These are phyloP conservation scores for Alisma plantagoaquatica DNA, from an alignment of 106 monocot genomes.

Conservation along the genomic window DNA sequence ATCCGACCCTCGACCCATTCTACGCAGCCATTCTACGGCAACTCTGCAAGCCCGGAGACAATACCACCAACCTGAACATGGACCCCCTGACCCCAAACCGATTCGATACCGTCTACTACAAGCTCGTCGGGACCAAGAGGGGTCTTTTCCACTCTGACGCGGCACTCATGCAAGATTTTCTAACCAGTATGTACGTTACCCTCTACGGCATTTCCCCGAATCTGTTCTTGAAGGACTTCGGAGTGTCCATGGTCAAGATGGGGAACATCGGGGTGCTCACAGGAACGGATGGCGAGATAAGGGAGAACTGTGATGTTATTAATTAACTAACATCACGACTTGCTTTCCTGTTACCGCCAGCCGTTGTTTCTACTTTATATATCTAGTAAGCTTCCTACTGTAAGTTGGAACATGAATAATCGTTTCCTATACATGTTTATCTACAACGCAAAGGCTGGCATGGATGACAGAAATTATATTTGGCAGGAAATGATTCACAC, in stretches of 20 bases:
- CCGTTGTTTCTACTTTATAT: too few species aligned
- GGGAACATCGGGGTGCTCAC: slow-evolving; percentile 28
- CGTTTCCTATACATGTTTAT: too few species aligned
- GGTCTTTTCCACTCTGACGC: slow-evolving; percentile 14
- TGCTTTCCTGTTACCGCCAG: too few species aligned
- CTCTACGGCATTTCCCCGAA: background rate
- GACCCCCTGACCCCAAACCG: slow-evolving; percentile 3
- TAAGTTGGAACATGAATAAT: too few species aligned
- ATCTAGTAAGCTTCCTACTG: too few species aligned
- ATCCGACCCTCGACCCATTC: slow-evolving; percentile 7
- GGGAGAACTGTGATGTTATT: slow-evolving; percentile 19
- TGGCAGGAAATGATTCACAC: too few species aligned
- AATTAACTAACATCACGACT: too few species aligned
- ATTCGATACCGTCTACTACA: slow-evolving; percentile 14
- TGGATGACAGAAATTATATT: too few species aligned
- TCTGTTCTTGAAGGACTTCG: slow-evolving; percentile 29
- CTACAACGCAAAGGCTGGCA: too few species aligned
- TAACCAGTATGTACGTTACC: background rate
- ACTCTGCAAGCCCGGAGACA: slow-evolving; percentile 13
- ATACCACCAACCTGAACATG: slow-evolving; percentile 12
- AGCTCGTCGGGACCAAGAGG: background rate
- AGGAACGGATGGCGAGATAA: slow-evolving; percentile 17
- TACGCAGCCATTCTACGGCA: slow-evolving; percentile 1
- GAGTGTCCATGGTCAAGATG: slow-evolving; percentile 31
- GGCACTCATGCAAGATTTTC: slow-evolving; percentile 1